These are phyloP conservation scores for Saccharomycopsis babjevae DNA, from an alignment of 805 yeast genomes.

Conservation along the genomic window DNA sequence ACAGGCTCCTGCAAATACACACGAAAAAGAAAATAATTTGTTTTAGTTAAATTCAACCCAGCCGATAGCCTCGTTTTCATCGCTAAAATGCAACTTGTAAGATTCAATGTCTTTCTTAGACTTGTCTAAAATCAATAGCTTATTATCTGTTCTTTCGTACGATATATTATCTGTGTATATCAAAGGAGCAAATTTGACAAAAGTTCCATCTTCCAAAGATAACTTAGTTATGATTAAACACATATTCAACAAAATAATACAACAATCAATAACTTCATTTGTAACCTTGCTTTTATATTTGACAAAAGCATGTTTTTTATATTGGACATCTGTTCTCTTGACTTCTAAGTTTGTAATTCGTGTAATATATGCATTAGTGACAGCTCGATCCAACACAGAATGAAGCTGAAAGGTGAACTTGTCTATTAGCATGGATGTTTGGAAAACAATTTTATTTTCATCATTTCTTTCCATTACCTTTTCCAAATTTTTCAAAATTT, in stretches of 20 bases:
- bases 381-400: slow-evolving; percentile 12
- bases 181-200: slow-evolving; percentile 16
- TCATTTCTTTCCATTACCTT: slow-evolving; percentile 8
- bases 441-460: slow-evolving; percentile 13
- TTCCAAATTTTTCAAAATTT: slow-evolving; percentile 11
- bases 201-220: neutral
- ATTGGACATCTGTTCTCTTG: slow-evolving; percentile 11
- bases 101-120: slow-evolving; percentile 12
- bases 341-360: slow-evolving; percentile 14
- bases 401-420: slow-evolving; percentile 11
- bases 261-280: slow-evolving; percentile 13
- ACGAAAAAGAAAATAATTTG: neutral
- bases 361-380: slow-evolving; percentile 10
- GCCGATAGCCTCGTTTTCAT: slow-evolving; percentile 11
- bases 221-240: slow-evolving; percentile 14
- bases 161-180: slow-evolving; percentile 9
- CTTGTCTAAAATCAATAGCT: slow-evolving; percentile 7
- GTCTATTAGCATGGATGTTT: slow-evolving; percentile 11
- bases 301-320: slow-evolving; percentile 15
- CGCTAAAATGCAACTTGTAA: slow-evolving; percentile 9
- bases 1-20: no score
- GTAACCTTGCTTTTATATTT: slow-evolving; percentile 12
- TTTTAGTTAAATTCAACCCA: slow-evolving; percentile 7
- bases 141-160: slow-evolving; percentile 10
- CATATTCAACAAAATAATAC: slow-evolving; percentile 13